A percentile compares a stretch with the other conserved stretches of the same genome.
phyloP scores from a whole-genome alignment of 1,139 yeast species.

The Debaryomyces singareniensis region DNA sequence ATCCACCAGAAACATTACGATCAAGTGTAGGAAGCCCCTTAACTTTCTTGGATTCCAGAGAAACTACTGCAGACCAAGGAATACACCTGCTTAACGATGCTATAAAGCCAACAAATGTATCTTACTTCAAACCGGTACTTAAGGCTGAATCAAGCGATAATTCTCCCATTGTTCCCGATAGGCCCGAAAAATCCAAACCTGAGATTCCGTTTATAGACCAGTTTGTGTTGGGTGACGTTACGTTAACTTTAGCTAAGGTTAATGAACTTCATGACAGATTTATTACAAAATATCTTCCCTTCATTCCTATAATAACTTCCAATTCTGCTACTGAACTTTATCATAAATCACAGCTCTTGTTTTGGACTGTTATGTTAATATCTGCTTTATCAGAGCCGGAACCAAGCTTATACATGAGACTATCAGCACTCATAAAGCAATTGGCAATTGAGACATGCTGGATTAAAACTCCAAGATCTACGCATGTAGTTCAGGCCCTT shows the following conservation, averaged over 20 bases:
- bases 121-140: conserved; percentile 21
- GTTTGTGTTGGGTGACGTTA: conserved; percentile 70
- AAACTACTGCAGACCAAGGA: background rate
- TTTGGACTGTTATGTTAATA: conserved; percentile 87
- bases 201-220: conserved; percentile 34
- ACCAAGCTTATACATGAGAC: conserved; percentile 70
- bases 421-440: conserved; percentile 76
- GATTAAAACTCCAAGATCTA: conserved; percentile 88
- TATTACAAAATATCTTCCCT: conserved; percentile 62
- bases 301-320: conserved; percentile 71
- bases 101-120: conserved; percentile 1
- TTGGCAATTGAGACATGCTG: conserved; percentile 90
- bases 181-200: conserved; percentile 5
- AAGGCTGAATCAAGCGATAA: conserved; percentile 9
- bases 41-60: conserved; percentile 5
- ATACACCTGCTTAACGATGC: background rate
- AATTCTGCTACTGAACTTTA: conserved; percentile 71
- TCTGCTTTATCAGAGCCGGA: conserved; percentile 85
- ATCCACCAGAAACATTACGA: background rate
- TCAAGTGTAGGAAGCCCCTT: conserved; percentile 7
- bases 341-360: conserved; percentile 74
- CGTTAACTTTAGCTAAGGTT: conserved; percentile 60
- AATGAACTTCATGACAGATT: conserved; percentile 65
- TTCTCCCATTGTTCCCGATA: background rate
- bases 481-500: conserved; percentile 88